A percentile compares a stretch with the other conserved stretches of the same genome.
These are phyloP conservation scores for Xylaria sp. DNA, from an alignment of 495 filamentous ascomycete species.

Conservation along the genomic window DNA sequence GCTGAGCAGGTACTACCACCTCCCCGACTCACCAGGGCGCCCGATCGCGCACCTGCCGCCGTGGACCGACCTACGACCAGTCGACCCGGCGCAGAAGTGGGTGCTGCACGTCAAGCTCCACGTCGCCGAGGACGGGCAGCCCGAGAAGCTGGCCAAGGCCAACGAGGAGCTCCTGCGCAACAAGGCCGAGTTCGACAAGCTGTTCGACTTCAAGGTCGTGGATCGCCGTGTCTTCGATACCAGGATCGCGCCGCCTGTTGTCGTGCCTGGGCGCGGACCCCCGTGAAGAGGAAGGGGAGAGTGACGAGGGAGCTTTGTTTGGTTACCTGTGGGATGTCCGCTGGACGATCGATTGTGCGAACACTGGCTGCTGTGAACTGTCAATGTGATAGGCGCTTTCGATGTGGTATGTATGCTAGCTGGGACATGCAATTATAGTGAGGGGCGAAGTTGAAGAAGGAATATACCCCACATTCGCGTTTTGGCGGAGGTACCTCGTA, in stretches of 20 bases:
- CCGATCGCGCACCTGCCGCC: conserved; percentile 32
- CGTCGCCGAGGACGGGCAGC: conserved; percentile 47
- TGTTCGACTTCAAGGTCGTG: conserved; percentile 53
- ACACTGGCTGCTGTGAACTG: too few relatives aligned
- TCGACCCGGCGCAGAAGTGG: conserved; percentile 47
- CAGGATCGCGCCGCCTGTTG: conserved; percentile 34
- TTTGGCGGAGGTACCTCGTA: background rate
- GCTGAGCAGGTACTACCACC: conserved; percentile 44
- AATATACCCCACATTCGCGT: background rate
- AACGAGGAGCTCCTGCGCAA: conserved; percentile 44
- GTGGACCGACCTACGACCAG: conserved; percentile 33
- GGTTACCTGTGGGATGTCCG: background rate
- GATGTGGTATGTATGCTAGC: too few relatives aligned
- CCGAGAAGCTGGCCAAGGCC: conserved; percentile 50
- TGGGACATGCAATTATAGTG: too few relatives aligned
- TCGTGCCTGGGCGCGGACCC: conserved; percentile 28
- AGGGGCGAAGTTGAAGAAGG: background rate
- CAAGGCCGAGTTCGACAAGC: conserved; percentile 43
- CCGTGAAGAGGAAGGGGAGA: background rate
- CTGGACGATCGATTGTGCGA: background rate
- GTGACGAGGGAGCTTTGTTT: background rate
- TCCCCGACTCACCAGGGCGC: conserved; percentile 29
- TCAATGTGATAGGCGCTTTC: too few relatives aligned
- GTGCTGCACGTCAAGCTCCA: conserved; percentile 49
- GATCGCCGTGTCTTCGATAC: conserved; percentile 54